Evolutionary conservation across 2,329 filamentous ascomycete genomes (phyloP).

Genomic region (Cladosporium velox): DNA sequence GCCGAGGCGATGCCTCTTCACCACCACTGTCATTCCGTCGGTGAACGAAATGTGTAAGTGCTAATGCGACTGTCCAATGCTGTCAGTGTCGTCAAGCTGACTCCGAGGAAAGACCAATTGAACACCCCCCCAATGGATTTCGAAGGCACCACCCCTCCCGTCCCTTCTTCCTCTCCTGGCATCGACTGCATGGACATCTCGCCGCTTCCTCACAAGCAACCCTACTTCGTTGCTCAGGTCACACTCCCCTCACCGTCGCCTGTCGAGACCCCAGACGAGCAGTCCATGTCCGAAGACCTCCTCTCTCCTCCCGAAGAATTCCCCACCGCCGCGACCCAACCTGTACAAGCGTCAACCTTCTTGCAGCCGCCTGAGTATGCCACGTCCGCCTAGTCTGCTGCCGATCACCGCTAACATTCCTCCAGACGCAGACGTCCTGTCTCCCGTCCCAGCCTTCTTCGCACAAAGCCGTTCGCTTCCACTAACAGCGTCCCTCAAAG

Average conservation of each 20-base stretch:
- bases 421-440: slow-evolving; percentile 35
- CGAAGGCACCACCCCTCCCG: slow-evolving; percentile 82
- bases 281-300: slow-evolving; percentile 31
- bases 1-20: slow-evolving; percentile 82
- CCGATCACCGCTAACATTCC: slow-evolving; percentile 22
- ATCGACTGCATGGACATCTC: slow-evolving; percentile 91
- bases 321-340: slow-evolving; percentile 21
- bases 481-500: slow-evolving; percentile 61
- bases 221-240: slow-evolving; percentile 60
- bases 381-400: background rate
- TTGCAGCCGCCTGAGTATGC: slow-evolving; percentile 36
- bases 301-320: slow-evolving; percentile 35
- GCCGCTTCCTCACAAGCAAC: slow-evolving; percentile 82
- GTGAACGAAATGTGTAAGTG: slow-evolving; percentile 36
- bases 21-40: slow-evolving; percentile 65
- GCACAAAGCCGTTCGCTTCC: slow-evolving; percentile 73
- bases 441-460: slow-evolving; percentile 73
- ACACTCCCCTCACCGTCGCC: slow-evolving; percentile 74
- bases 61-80: slow-evolving; percentile 29
- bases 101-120: slow-evolving; percentile 42
- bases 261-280: slow-evolving; percentile 49
- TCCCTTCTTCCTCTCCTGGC: slow-evolving; percentile 80
- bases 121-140: slow-evolving; percentile 49
- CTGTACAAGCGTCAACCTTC: slow-evolving; percentile 27
- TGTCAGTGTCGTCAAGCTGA: slow-evolving; percentile 24